Base-by-base conservation (phyloP, 345 rosid species). In the Alliaria petiolata region DNA sequence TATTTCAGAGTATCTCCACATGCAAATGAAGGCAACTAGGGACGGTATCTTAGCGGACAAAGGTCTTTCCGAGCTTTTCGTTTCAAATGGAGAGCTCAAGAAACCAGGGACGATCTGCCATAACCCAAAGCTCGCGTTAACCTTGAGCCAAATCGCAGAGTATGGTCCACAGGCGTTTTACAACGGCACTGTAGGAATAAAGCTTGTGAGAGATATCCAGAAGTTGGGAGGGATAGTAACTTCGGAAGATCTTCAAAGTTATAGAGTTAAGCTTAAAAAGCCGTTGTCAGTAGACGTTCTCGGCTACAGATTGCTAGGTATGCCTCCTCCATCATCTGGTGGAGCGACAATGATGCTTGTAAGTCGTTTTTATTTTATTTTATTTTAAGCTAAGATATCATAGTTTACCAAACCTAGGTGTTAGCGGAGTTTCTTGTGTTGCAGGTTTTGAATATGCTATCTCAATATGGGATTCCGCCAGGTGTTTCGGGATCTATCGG, bases 291-390 rank as follows among this genome's bases (percentile, higher is more conserved):
- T 70, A n/a, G 60, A 82, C 4, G 9, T 83, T 65, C 54, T 76
- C 9, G 87, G 85, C 56, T 76, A 72, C 8, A 22, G 65, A 62
- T 20, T 87, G 8, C 67, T 82, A 3, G 69, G 85, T 33, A 85
- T 83, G 87, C 89, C 87, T 22, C 87, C 89, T 15, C 89, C 92
- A 43, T 85, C 47, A n/a, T 13, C 55, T 28, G 51, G 51, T 45
- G 51, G 51, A 2, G 44, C 44, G 12, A 15, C 51, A 45, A 45
- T 17, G 51, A 45, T 16, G 51, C 51, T 45, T 17, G 51, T 45
- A 17, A 45, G 51, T 17, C n/a, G n/a, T 45, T 45, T 22, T 38
- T 28, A 2, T 4, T 40, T 40, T 3, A 25, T 1, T 45, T 43
- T 17, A n/a, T n/a, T n/a, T 3, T 15, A 43, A 1, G 51, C 2